phyloP scores from a whole-genome alignment of 306 rosid species.

The Cucurbita maxima region DNA sequence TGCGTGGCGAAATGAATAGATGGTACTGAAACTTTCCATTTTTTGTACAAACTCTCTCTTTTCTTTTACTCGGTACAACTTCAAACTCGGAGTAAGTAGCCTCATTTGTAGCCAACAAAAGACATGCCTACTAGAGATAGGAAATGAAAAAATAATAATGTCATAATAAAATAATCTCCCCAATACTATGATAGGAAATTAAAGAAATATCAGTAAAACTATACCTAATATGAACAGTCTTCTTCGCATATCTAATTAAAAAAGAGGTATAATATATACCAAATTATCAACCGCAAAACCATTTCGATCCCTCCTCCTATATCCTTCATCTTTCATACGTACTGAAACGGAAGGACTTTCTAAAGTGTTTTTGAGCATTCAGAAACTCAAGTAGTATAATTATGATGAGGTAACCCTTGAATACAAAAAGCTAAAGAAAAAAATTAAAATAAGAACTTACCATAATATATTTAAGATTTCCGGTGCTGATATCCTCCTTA shows the following conservation, averaged over 20 bases:
- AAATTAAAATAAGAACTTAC: conserved; percentile 17
- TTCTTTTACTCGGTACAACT: neutral
- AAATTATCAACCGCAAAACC: neutral
- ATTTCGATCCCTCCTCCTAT: neutral
- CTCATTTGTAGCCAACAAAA: neutral
- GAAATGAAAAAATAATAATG: neutral
- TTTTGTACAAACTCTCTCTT: neutral
- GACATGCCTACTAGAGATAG: neutral
- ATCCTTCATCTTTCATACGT: neutral
- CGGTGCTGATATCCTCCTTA: conserved; percentile 80
- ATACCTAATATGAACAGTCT: neutral
- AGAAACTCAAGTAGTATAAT: neutral
- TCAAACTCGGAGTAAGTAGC: neutral
- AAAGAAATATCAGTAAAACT: neutral
- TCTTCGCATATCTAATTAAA: neutral
- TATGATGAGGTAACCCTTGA: neutral
- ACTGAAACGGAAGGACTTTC: too few relatives aligned
- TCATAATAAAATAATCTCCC: too few relatives aligned
- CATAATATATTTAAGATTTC: conserved; percentile 70
- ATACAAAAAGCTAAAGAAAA: neutral
- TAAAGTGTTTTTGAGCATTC: too few relatives aligned
- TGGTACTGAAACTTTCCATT: neutral
- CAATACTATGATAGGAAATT: too few relatives aligned
- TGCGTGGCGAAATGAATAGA: neutral
- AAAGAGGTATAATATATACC: neutral